These are phyloP conservation scores for Tagetes patula DNA, from an alignment of 129 eudicot genomes.

Conservation along the genomic window DNA sequence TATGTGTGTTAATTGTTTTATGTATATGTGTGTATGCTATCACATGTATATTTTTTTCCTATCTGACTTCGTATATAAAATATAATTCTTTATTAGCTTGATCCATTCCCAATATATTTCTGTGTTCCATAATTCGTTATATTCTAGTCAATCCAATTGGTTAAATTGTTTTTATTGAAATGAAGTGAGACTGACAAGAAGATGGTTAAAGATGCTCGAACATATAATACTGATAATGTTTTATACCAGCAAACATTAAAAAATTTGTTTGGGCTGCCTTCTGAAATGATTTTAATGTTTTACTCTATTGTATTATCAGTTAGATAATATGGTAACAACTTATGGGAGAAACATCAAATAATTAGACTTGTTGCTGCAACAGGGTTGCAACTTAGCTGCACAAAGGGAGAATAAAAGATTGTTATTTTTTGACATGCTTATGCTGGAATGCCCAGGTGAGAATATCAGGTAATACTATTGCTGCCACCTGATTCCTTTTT, in stretches of 20 bases:
- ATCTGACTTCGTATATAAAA: too few relatives aligned
- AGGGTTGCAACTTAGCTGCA: slow-evolving; percentile 84
- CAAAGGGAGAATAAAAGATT: slow-evolving; percentile 78
- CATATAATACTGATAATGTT: neutral
- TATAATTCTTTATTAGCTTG: too few relatives aligned
- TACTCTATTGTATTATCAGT: neutral
- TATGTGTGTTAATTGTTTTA: too few relatives aligned
- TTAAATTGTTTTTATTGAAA: too few relatives aligned
- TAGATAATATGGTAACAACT: slow-evolving; percentile 14
- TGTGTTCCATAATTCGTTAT: too few relatives aligned
- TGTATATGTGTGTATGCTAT: too few relatives aligned
- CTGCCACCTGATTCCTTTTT: slow-evolving; percentile 23
- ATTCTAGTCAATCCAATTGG: too few relatives aligned
- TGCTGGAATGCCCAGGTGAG: slow-evolving; percentile 72
- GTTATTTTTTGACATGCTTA: slow-evolving; percentile 82
- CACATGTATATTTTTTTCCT: too few relatives aligned
- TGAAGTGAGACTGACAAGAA: too few relatives aligned
- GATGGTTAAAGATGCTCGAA: too few relatives aligned
- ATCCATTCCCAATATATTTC: too few relatives aligned
- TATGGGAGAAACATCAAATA: slow-evolving; percentile 13
- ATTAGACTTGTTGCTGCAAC: slow-evolving; percentile 29
- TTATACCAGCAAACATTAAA: neutral
- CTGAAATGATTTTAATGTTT: neutral
- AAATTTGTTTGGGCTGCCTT: neutral
- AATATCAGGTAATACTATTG: slow-evolving; percentile 36